These are phyloP conservation scores for Puccinellia tenuiflora DNA, from an alignment of 176 grass and related monocot species.

Conservation along the genomic window DNA sequence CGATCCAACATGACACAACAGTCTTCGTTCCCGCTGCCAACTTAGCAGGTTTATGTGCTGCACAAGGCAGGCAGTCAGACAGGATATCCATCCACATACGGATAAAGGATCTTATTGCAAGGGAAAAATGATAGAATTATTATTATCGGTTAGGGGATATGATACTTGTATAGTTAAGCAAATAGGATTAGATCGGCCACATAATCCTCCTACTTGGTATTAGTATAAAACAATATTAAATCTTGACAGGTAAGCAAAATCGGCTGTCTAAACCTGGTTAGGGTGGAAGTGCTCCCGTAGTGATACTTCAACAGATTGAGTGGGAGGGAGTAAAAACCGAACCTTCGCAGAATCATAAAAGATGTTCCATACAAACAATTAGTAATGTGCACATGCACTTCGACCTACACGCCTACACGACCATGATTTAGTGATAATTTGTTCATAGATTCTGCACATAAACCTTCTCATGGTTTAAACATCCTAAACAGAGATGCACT, in stretches of 20 bases:
- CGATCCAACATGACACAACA: background rate
- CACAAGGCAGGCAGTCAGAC: background rate
- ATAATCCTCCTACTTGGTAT: background rate
- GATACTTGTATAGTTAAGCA: background rate
- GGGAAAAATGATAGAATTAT: background rate
- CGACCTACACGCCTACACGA: accelerated
- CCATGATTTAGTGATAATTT: background rate
- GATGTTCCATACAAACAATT: constrained; percentile 1
- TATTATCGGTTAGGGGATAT: background rate
- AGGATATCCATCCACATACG: background rate
- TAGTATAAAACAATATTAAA: background rate
- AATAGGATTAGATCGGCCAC: background rate
- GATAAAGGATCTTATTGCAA: background rate
- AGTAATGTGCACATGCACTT: background rate
- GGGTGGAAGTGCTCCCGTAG: background rate
- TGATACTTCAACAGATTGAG: background rate
- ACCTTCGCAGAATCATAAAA: background rate
- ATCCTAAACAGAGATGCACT: background rate
- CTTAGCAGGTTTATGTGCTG: background rate
- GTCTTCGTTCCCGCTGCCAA: background rate
- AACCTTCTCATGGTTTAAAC: background rate
- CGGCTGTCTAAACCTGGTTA: background rate
- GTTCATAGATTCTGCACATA: background rate
- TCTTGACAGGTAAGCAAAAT: background rate
- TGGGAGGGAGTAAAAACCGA: background rate